Base-by-base conservation (phyloP, 2,329 filamentous ascomycete genomes). In the Daldinia sp. region DNA sequence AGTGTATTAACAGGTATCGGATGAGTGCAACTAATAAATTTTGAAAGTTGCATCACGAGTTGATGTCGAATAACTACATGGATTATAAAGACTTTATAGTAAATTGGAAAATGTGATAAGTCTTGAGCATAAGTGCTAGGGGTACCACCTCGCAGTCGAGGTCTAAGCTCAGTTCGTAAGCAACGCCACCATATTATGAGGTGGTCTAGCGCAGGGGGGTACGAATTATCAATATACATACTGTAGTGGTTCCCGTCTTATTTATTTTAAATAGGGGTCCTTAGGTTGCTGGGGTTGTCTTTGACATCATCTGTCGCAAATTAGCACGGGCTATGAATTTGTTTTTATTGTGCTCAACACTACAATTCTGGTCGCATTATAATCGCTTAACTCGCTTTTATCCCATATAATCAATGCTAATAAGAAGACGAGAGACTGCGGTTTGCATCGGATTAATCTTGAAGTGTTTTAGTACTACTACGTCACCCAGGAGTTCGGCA, bases 141-240 rank as follows among this genome's bases (percentile, higher is more conserved):
- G 26, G 26, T 51, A 48, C 13, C 23, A 13, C 28, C 23, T 28
- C 23, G 1, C 23, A 13, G 46, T 28, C 15, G 46, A 28, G 46
- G 46, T 50, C 46, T 50, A 23, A 30, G 46, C 46, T 50, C 46
- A 3, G 46, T 12, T 6, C 23, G 46, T 50, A 50, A 50, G 46
- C 5, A 28, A 26, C 23, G 23, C 26, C 26, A 26, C 46, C 18
- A 18, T 39, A 39, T 39, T 39, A 39, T 15, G 12, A 39, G 13
- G 35, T 46, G 42, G 42, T 13, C 42, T 50, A 50, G 26, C 26
- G 13, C 26, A 30, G 3, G 26, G 26, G 6, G 44, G 20, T 48
- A 48, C 23, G 44, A 48, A 48, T 48, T n/a, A 2, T 48, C 6
- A 12, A 48, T 4, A 18, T 28, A 26, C 44, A 28, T 48, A 48